Conservation (phyloP, 2,329 filamentous ascomycete species). For the Macrophomina tecta region DNA sequence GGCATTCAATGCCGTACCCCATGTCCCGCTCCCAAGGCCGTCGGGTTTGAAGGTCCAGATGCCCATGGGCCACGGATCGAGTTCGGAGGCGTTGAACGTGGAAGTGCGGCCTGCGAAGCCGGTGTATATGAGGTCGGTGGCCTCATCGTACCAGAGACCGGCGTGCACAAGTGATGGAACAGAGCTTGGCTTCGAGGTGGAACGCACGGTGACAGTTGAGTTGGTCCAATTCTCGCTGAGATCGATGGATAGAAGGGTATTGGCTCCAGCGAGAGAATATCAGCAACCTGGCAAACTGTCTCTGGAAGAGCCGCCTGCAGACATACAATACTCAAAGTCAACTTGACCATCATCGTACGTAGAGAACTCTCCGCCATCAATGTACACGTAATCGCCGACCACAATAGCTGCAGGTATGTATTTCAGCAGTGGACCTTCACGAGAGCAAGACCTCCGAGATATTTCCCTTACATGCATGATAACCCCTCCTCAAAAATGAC, state of each 20-base stretch:
- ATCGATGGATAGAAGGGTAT: conserved; percentile 29
- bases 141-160: conserved; percentile 27
- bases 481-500: conserved; percentile 13
- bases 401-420: not conserved
- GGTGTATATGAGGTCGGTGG: conserved; percentile 17
- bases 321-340: conserved; percentile 7
- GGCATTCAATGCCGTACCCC: conserved; percentile 8
- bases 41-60: conserved; percentile 29
- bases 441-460: not conserved
- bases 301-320: not conserved
- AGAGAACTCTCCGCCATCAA: conserved; percentile 29
- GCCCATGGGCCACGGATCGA: conserved; percentile 12
- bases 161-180: conserved; percentile 24
- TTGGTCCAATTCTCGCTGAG: conserved; percentile 29
- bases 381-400: conserved; percentile 25
- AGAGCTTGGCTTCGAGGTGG: conserved; percentile 25
- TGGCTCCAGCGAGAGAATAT: not conserved
- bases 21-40: conserved; percentile 24
- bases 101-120: conserved; percentile 28
- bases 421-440: not conserved
- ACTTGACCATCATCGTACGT: conserved; percentile 12
- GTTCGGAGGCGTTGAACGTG: not conserved
- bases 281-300: not conserved
- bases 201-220: conserved; percentile 20
- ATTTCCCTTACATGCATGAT: conserved; percentile 9